Conservation (phyloP, 495 filamentous ascomycete species). For the Hapsidospora chrysogenum region DNA sequence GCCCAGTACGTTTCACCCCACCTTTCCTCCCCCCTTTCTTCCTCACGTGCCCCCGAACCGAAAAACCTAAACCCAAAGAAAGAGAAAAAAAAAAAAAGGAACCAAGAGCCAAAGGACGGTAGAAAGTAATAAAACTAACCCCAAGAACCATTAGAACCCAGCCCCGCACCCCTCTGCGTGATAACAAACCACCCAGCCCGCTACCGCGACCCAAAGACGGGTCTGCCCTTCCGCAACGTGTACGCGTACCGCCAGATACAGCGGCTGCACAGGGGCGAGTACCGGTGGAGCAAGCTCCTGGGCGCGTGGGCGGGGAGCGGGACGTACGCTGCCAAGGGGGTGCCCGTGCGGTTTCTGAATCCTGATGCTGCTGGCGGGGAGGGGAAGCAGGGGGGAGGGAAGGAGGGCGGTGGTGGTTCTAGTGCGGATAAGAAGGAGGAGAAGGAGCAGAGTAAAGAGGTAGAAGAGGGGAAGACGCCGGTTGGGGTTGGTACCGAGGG, state of each 20-base stretch:
- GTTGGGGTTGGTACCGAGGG: no score
- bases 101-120: no score
- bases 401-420: no score
- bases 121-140: background rate
- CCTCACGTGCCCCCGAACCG: no score
- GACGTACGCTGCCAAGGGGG: conserved; percentile 42
- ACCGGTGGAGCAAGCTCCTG: conserved; percentile 58
- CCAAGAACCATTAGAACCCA: conserved; percentile 9
- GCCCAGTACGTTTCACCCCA: conserved; percentile 14
- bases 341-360: conserved; percentile 47
- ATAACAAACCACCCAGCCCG: conserved; percentile 67
- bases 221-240: conserved; percentile 55
- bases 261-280: conserved; percentile 44
- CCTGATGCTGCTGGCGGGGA: background rate
- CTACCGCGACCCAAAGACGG: conserved; percentile 62
- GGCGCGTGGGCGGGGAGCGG: conserved; percentile 57
- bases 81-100: no score
- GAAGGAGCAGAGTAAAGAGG: background rate
- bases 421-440: conserved; percentile 1
- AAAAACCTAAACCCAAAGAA: no score
- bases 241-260: conserved; percentile 62
- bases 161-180: conserved; percentile 40
- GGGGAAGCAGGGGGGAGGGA: background rate
- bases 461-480: no score
- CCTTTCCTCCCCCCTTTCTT: no score